phyloP scores from a whole-genome alignment of 2,329 filamentous ascomycete species.

The Penicillium brasilianum region DNA sequence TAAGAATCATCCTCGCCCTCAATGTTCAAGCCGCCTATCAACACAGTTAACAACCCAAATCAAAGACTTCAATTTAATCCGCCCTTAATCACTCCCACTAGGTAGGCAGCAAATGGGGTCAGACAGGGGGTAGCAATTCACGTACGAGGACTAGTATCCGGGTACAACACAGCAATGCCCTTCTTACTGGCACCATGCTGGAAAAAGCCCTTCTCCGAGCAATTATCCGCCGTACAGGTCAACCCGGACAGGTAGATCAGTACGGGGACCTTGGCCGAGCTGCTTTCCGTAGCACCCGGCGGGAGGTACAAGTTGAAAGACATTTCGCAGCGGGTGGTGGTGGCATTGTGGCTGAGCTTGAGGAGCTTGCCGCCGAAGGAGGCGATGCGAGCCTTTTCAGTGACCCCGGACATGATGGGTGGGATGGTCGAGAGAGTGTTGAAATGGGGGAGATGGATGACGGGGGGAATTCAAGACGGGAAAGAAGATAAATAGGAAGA shows the following conservation, averaged over 20 bases:
- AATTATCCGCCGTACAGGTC: conserved; percentile 88
- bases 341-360: conserved; percentile 86
- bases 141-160: conserved; percentile 88
- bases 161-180: conserved; percentile 91
- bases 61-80: background rate
- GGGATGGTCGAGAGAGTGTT: background rate
- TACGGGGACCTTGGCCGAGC: conserved; percentile 74
- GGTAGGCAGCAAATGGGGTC: background rate
- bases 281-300: conserved; percentile 66
- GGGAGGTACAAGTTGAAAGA: conserved; percentile 91
- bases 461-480: conserved; percentile 5
- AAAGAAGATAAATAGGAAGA: conserved; percentile 16
- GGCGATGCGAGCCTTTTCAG: conserved; percentile 85
- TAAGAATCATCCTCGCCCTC: conserved; percentile 84
- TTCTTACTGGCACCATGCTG: conserved; percentile 78
- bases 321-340: conserved; percentile 84
- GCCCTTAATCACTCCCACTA: background rate
- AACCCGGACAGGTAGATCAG: conserved; percentile 93
- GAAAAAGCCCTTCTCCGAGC: conserved; percentile 83
- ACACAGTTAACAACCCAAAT: conserved; percentile 2
- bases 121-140: conserved; percentile 15
- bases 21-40: conserved; percentile 70
- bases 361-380: conserved; percentile 93
- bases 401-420: conserved; percentile 71
- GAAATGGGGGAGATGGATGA: background rate